Evolutionary conservation across 2,329 filamentous ascomycete species (phyloP), one percentile per base, ranked within the genome.

Genomic region (Metarhizium album): DNA sequence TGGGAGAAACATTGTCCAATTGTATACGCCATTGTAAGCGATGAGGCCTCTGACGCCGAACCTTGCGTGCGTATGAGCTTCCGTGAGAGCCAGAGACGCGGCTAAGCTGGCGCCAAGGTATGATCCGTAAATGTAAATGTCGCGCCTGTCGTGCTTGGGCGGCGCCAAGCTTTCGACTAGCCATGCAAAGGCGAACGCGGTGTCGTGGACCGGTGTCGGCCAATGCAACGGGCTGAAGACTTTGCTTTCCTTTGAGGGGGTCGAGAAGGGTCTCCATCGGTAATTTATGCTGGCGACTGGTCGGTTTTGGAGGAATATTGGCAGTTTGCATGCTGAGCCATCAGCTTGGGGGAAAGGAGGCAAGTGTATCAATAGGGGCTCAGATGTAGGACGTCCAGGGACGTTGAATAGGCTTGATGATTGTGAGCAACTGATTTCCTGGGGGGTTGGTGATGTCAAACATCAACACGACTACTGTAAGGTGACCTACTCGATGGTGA

Each of bases 1-100:
- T 0, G 75, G 75, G 11, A 80, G 69, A 52, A 82, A 78, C 61
- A 70, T 76, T 51, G 78, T 80, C 81, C 80, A 84, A 65, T 84
- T 76, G 65, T 80, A 84, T 52, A 84, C 71, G 42, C 79, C 80
- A 55, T 84, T 80, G 62, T 75, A 75, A 7, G 74, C 72, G 16
- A 79, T 65, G 31, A 82, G 62, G 7, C 79, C 79, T 9, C 75
- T 70, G 42, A 83, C 67, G 38, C 67, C 69, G 58, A 78, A 70
- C 31, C 58, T 64, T 14, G 64, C 58, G 49, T 74, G 66, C 2
- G 65, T 57, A 43, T 71, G 67, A 1, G 72, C 66, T 60, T 83
- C 78, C 2, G 79, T 83, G 42, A 84, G 63, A 8, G 79, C 74
- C 3, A 84, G 67, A 1, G 77, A 74, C 14, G 74, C 67, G 27